Evolutionary conservation across 805 yeast genomes (phyloP).

Genomic region (Kregervanrija pseudodelftensis): DNA sequence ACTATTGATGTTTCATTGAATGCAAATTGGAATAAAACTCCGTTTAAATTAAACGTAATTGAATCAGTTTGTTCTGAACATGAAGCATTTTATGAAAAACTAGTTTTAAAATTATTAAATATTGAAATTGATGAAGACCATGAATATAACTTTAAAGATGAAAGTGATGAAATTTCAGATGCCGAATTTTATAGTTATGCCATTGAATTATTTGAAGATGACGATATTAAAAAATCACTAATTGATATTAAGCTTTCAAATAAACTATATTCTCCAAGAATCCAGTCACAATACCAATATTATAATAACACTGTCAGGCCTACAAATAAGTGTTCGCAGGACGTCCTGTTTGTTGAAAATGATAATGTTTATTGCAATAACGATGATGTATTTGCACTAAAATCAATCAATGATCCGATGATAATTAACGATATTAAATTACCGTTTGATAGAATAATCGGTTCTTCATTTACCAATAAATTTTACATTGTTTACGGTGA

Average conservation of each 20-base stretch:
- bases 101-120: conserved; percentile 25
- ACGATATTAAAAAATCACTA: conserved; percentile 13
- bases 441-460: conserved; percentile 62
- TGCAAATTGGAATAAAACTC: conserved; percentile 35
- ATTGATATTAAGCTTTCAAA: conserved; percentile 39
- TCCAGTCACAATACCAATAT: conserved; percentile 55
- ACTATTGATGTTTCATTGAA: conserved; percentile 26
- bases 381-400: conserved; percentile 74
- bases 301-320: conserved; percentile 34
- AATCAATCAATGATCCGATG: conserved; percentile 36
- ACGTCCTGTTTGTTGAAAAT: conserved; percentile 34
- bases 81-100: conserved; percentile 30
- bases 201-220: conserved; percentile 9
- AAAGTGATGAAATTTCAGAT: conserved; percentile 24
- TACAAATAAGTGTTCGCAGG: conserved; percentile 10
- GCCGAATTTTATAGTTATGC: conserved; percentile 20
- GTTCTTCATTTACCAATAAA: conserved; percentile 31
- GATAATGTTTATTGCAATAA: conserved; percentile 49
- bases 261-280: conserved; percentile 49
- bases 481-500: conserved; percentile 61
- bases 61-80: conserved; percentile 34
- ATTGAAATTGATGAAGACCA: conserved; percentile 16
- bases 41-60: conserved; percentile 34
- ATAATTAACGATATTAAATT: conserved; percentile 14
- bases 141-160: conserved; percentile 1